Percentiles rank a stretch among this genome's conserved stretches.
Evolutionary conservation across 495 filamentous ascomycete species (phyloP).

Genomic region (Talaromyces ruber): DNA sequence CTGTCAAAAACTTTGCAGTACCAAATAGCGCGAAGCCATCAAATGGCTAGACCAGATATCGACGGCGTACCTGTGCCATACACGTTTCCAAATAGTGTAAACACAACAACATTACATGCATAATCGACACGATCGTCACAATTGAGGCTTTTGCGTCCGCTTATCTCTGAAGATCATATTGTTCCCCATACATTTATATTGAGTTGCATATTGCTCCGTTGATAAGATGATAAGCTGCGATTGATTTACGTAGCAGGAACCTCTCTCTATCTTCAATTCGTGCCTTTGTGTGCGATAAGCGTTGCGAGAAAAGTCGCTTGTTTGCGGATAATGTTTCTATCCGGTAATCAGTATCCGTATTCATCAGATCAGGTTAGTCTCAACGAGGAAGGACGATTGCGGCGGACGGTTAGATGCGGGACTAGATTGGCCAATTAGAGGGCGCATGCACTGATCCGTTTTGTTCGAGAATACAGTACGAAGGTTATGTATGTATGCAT

Average conservation of each 20-base stretch:
- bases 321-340: not conserved
- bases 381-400: not conserved
- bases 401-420: not conserved
- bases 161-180: not conserved
- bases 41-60: not conserved
- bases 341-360: not conserved
- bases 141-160: not conserved
- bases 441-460: not conserved
- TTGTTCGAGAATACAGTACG: not conserved
- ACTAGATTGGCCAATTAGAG: not conserved
- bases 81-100: not conserved
- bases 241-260: not conserved
- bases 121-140: not conserved
- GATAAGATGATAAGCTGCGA: not conserved
- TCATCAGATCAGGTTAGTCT: not conserved
- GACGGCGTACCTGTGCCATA: not conserved
- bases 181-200: not conserved
- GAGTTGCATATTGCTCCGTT: not conserved
- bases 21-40: not conserved
- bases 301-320: not conserved
- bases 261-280: not conserved
- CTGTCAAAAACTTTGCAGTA: not conserved
- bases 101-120: not conserved
- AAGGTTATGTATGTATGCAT: not conserved
- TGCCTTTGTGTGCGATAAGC: not conserved